These are phyloP conservation scores for Bonnemaisonia californica DNA, from an alignment of 31 red algal genomes.

Conservation along the genomic window DNA sequence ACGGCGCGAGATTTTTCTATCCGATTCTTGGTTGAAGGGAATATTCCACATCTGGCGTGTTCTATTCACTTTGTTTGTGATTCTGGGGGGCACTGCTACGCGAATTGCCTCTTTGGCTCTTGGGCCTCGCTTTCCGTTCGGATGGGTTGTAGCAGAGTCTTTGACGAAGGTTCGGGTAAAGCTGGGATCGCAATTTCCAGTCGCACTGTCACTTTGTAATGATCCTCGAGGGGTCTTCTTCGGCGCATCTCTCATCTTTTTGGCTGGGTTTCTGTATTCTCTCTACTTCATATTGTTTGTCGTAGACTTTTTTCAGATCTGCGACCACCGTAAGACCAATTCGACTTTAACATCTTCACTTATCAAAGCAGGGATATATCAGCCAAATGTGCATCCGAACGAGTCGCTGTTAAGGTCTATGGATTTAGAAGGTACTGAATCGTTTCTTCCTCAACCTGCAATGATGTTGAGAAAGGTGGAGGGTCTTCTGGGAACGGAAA, in stretches of 20 bases:
- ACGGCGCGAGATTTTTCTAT: slow-evolving; percentile 26
- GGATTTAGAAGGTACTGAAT: neutral
- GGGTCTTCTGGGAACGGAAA: neutral
- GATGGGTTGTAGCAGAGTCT: neutral
- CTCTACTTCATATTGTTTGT: slow-evolving; percentile 55
- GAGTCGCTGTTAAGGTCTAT: neutral
- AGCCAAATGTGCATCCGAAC: slow-evolving; percentile 41
- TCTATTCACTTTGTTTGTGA: slow-evolving; percentile 14
- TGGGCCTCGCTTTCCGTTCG: neutral
- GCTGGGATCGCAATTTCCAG: slow-evolving; percentile 47
- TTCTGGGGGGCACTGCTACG: slow-evolving; percentile 10
- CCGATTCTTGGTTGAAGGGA: neutral
- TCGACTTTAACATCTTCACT: slow-evolving; percentile 17
- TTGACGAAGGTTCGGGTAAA: neutral
- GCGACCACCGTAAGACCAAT: slow-evolving; percentile 42
- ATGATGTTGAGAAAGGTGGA: slow-evolving; percentile 52
- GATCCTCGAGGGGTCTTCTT: slow-evolving; percentile 68
- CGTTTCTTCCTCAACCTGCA: slow-evolving; percentile 29
- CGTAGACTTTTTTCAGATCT: slow-evolving; percentile 32
- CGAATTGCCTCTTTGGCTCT: neutral
- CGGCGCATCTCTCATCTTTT: slow-evolving; percentile 21
- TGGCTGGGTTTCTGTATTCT: slow-evolving; percentile 14
- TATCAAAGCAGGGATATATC: slow-evolving; percentile 25
- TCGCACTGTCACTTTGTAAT: slow-evolving; percentile 58
- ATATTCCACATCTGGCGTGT: slow-evolving; percentile 31